Evolutionary conservation across 208 protist species (phyloP).

Genomic region (Leishmania arabica): DNA sequence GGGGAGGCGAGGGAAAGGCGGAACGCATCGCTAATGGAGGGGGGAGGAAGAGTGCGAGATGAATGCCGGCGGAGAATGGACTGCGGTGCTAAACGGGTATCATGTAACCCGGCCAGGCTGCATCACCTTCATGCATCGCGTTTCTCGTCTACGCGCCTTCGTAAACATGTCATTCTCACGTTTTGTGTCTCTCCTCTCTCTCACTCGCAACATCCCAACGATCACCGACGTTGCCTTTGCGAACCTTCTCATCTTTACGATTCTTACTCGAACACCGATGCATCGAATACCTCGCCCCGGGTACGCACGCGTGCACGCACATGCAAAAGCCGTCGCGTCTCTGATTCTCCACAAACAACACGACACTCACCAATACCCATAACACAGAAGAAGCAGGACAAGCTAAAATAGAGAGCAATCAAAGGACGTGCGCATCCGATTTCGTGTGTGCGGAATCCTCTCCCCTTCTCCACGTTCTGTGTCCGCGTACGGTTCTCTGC

Average conservation of each 20-base stretch:
- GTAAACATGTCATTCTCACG: neutral
- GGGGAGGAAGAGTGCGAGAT: neutral
- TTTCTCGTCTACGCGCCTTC: neutral
- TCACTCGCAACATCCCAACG: neutral
- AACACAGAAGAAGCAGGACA: neutral
- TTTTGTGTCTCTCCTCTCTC: neutral
- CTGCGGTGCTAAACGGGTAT: neutral
- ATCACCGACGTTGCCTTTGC: neutral
- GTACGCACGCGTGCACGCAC: neutral
- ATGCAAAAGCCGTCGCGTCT: neutral
- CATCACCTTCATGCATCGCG: neutral
- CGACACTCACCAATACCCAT: neutral
- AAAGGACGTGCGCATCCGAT: neutral
- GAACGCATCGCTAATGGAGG: neutral
- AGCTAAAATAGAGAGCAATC: neutral
- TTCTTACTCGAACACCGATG: neutral
- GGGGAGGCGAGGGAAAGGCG: neutral
- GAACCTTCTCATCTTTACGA: neutral
- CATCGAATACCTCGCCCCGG: neutral
- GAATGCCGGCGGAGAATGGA: neutral
- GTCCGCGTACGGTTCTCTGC: neutral
- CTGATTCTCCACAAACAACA: neutral
- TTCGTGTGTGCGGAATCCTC: neutral
- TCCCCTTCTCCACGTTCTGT: neutral
- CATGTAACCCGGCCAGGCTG: neutral